Evolutionary conservation across 2,329 filamentous ascomycete species (phyloP).

Genomic region (Venturia asperata): DNA sequence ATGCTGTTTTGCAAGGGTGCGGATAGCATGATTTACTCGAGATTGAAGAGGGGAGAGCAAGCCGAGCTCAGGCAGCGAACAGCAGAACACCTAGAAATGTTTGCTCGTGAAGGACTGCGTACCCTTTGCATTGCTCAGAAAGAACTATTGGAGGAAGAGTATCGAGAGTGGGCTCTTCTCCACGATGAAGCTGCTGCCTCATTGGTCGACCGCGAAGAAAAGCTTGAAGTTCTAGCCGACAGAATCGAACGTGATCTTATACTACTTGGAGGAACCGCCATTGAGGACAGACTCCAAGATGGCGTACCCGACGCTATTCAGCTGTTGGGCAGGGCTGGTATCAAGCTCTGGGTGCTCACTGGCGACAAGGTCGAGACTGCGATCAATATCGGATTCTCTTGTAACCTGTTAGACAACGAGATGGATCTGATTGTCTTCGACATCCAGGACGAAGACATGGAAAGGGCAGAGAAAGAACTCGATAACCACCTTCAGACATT

Average conservation of each 20-base stretch:
- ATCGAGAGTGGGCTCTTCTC: constrained; percentile 73
- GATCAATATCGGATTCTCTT: constrained; percentile 99
- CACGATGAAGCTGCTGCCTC: constrained; percentile 83
- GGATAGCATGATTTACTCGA: constrained; percentile 93
- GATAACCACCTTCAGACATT: constrained; percentile 68
- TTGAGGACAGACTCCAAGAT: constrained; percentile 94
- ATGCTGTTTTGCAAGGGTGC: constrained; percentile 95
- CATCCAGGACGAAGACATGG: constrained; percentile 64
- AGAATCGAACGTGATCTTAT: constrained; percentile 83
- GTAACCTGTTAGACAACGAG: constrained; percentile 92
- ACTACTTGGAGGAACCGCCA: constrained; percentile 87
- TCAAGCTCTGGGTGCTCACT: constrained; percentile 97
- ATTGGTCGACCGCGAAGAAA: constrained; percentile 81
- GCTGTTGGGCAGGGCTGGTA: constrained; percentile 82
- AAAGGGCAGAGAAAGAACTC: constrained; percentile 60
- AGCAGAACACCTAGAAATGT: constrained; percentile 92
- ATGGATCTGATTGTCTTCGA: constrained; percentile 95
- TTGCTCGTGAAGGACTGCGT: constrained; percentile 87
- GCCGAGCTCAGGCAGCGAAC: constrained; percentile 73
- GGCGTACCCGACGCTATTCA: constrained; percentile 94
- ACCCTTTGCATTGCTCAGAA: constrained; percentile 89
- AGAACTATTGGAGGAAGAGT: constrained; percentile 74
- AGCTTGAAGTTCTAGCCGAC: constrained; percentile 82
- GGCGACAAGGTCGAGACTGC: constrained; percentile 98
- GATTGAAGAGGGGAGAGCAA: constrained; percentile 78